These are phyloP conservation scores for Calonectria honghensis DNA, from an alignment of 2,329 filamentous ascomycete species.

Conservation along the genomic window DNA sequence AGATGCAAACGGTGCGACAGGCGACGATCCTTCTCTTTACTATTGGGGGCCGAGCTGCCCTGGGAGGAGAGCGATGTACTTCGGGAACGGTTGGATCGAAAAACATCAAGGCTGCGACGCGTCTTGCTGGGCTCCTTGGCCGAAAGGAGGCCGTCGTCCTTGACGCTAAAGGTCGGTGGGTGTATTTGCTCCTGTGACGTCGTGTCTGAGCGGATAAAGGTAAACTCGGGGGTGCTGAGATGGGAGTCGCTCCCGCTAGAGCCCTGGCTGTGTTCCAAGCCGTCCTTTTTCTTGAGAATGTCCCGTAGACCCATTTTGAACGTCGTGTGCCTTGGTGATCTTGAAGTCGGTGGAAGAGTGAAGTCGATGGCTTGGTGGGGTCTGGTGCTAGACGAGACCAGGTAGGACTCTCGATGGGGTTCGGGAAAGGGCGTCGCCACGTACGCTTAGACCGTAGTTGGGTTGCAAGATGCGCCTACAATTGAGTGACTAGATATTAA, in stretches of 20 bases:
- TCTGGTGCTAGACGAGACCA: slow-evolving; percentile 19
- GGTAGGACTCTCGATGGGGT: slow-evolving; percentile 23
- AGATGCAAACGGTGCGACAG: slow-evolving; percentile 84
- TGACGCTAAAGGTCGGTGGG: slow-evolving; percentile 70
- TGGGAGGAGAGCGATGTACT: slow-evolving; percentile 68
- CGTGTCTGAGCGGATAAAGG: slow-evolving; percentile 90
- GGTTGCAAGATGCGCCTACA: neutral
- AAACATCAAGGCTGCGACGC: slow-evolving; percentile 68
- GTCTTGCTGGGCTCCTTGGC: slow-evolving; percentile 57
- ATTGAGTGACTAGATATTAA: neutral
- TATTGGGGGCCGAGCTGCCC: slow-evolving; percentile 58
- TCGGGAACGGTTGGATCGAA: slow-evolving; percentile 67
- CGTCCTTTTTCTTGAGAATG: slow-evolving; percentile 73
- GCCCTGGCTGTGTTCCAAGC: slow-evolving; percentile 60
- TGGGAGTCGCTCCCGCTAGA: slow-evolving; percentile 61
- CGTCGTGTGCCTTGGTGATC: neutral
- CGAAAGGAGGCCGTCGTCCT: slow-evolving; percentile 53
- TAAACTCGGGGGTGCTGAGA: slow-evolving; percentile 79
- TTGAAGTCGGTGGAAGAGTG: slow-evolving; percentile 19
- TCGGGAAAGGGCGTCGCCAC: neutral
- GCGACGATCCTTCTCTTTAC: slow-evolving; percentile 62
- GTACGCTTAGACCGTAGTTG: neutral
- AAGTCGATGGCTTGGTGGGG: slow-evolving; percentile 28
- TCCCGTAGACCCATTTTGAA: slow-evolving; percentile 70
- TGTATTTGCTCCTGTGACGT: slow-evolving; percentile 85